Conservation (phyloP, 306 rosid genomes). For the Malus asiatica region DNA sequence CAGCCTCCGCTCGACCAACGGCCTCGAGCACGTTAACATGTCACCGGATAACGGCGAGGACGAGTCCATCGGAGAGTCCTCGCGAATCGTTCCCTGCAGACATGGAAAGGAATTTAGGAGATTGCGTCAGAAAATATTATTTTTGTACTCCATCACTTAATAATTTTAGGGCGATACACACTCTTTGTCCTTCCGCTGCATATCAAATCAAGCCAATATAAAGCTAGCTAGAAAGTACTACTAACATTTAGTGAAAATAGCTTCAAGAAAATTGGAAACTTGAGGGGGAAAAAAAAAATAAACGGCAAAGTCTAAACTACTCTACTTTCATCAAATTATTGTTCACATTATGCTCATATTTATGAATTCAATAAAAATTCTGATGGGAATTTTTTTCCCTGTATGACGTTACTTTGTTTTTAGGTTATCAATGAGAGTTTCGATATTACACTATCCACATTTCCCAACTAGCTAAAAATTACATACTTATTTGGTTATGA, state of each 20-base stretch:
- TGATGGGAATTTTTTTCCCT: not conserved
- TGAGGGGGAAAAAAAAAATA: too few species aligned
- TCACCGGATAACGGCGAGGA: conserved; percentile 66
- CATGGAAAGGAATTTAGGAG: not conserved
- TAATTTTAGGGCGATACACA: not conserved
- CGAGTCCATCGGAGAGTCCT: conserved; percentile 74
- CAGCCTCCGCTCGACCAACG: conserved; percentile 61
- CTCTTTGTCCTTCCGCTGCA: not conserved
- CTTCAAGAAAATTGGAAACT: too few species aligned
- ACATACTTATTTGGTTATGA: not conserved
- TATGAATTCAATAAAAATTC: not conserved
- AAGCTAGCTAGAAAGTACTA: not conserved
- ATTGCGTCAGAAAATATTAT: not conserved
- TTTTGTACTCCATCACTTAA: not conserved
- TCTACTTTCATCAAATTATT: not conserved
- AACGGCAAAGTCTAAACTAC: too few species aligned
- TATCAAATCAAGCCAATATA: not conserved
- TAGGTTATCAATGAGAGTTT: too few species aligned
- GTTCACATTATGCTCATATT: not conserved
- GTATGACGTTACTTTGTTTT: too few species aligned
- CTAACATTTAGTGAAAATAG: too few species aligned
- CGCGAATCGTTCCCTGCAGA: conserved; percentile 58
- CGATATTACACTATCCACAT: not conserved
- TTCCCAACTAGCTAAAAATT: not conserved
- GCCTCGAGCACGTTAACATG: conserved; percentile 71